These are phyloP conservation scores for Lactarius akahatsu DNA, from an alignment of 768 basidiomycete species.

Conservation along the genomic window DNA sequence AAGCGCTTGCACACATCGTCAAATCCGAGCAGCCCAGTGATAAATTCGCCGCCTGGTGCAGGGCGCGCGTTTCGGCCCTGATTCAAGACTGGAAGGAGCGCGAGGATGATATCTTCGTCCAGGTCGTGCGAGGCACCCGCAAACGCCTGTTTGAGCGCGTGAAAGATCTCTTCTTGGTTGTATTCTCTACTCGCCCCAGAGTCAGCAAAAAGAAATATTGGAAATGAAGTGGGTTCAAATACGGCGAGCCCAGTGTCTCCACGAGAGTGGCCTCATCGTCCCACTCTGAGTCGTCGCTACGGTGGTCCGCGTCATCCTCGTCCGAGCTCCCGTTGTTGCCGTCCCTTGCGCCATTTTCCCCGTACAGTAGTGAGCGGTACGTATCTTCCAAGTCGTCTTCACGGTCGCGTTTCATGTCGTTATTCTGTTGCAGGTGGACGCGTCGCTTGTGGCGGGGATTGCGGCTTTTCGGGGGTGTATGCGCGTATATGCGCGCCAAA, in stretches of 20 bases:
- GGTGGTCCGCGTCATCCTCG: neutral
- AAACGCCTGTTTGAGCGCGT: conserved; percentile 14
- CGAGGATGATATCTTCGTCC: conserved; percentile 5
- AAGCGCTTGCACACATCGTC: conserved; percentile 24
- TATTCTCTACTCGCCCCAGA: conserved; percentile 1
- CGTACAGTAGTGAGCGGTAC: conserved; percentile 1
- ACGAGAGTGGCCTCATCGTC: conserved; percentile 17
- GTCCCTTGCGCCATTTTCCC: neutral
- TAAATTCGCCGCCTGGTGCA: conserved; percentile 15
- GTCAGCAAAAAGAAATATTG: neutral
- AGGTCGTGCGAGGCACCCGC: conserved; percentile 13
- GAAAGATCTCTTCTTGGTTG: conserved; percentile 1
- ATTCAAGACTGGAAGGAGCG: conserved; percentile 8
- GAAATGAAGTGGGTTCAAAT: neutral
- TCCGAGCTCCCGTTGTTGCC: neutral
- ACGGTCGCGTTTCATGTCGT: neutral
- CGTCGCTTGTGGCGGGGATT: conserved; percentile 1
- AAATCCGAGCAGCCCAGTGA: conserved; percentile 19
- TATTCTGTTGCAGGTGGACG: neutral
- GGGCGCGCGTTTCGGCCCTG: conserved; percentile 2
- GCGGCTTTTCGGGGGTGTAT: conserved; percentile 5
- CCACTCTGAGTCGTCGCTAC: conserved; percentile 10
- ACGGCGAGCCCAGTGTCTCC: conserved; percentile 20
- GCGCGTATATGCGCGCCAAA: conserved; percentile 3
- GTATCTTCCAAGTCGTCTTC: conserved; percentile 15